These are phyloP conservation scores for Hypoxylon sp. DNA, from an alignment of 2,329 filamentous ascomycete genomes.

Conservation along the genomic window DNA sequence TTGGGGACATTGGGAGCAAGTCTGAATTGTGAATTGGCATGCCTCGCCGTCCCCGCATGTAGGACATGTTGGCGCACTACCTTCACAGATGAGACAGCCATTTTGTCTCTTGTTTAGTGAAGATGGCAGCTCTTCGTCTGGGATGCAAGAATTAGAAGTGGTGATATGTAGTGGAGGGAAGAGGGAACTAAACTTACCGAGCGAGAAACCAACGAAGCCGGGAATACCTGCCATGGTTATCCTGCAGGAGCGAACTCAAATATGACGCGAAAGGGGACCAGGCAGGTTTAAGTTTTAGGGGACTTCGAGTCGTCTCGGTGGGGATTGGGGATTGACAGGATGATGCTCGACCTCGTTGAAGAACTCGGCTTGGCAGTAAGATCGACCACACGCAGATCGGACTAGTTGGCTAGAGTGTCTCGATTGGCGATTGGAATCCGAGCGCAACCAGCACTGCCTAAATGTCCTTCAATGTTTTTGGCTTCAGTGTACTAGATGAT, in stretches of 20 bases:
- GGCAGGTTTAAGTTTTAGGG: conserved; percentile 19
- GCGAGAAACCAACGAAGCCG: conserved; percentile 50
- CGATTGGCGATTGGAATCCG: conserved; percentile 38
- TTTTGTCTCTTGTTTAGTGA: conserved; percentile 57
- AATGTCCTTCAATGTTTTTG: neutral
- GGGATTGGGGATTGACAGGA: conserved; percentile 43
- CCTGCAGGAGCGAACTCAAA: conserved; percentile 10
- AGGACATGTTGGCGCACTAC: conserved; percentile 60
- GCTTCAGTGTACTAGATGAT: conserved; percentile 1
- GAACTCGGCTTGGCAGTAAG: conserved; percentile 39
- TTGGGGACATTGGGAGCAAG: conserved; percentile 62
- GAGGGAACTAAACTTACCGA: conserved; percentile 44
- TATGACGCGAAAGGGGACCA: conserved; percentile 6
- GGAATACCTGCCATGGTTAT: conserved; percentile 48
- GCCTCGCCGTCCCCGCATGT: conserved; percentile 57
- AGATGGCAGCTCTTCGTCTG: conserved; percentile 46
- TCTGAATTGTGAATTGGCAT: conserved; percentile 60
- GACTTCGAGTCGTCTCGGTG: conserved; percentile 26
- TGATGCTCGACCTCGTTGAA: conserved; percentile 33
- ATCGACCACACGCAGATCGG: conserved; percentile 46
- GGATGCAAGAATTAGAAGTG: conserved; percentile 36
- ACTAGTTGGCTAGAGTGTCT: conserved; percentile 35
- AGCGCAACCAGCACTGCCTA: conserved; percentile 14
- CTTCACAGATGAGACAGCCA: conserved; percentile 62
- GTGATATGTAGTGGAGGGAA: conserved; percentile 4